A percentile compares a stretch with the other conserved stretches of the same genome.
Evolutionary conservation across 139 green algal species (phyloP).

Genomic region (Chlamydomonas eustigma): DNA sequence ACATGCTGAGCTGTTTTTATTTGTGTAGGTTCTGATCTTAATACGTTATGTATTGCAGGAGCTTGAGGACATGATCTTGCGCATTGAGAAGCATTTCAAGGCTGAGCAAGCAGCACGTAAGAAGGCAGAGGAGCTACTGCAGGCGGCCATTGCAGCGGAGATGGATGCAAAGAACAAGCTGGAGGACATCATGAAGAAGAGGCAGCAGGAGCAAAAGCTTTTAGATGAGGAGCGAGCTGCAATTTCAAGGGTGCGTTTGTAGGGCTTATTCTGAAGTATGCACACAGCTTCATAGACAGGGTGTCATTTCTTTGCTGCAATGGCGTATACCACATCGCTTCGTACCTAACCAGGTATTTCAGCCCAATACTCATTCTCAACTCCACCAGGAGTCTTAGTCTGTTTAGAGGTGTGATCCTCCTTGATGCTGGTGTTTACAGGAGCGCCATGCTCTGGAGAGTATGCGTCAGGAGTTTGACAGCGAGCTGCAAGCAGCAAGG

Average conservation of each 20-base stretch:
- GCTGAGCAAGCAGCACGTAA: slow-evolving; percentile 47
- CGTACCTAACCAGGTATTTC: neutral
- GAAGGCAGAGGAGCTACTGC: slow-evolving; percentile 57
- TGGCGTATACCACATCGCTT: neutral
- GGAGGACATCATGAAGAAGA: slow-evolving; percentile 43
- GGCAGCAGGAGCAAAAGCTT: slow-evolving; percentile 24
- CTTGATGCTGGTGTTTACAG: slow-evolving; percentile 22
- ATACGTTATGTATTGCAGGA: no score
- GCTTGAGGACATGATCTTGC: slow-evolving; percentile 82
- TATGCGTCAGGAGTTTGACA: slow-evolving; percentile 65
- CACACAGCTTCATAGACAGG: neutral
- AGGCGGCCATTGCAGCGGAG: slow-evolving; percentile 42
- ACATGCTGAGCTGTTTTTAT: no score
- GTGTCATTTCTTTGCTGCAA: neutral
- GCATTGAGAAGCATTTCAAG: slow-evolving; percentile 81
- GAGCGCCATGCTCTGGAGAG: slow-evolving; percentile 55
- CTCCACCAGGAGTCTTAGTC: neutral
- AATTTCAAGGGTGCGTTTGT: slow-evolving; percentile 36
- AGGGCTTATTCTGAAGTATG: neutral
- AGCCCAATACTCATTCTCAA: neutral
- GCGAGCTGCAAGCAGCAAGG: slow-evolving; percentile 54
- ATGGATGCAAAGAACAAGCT: slow-evolving; percentile 41
- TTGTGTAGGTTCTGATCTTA: no score
- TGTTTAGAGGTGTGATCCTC: neutral
- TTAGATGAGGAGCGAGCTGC: slow-evolving; percentile 39